Percentiles rank a stretch among this genome's conserved stretches.
Conservation (phyloP, 2,329 filamentous ascomycete species). For the Stenocarpella maydis region DNA sequence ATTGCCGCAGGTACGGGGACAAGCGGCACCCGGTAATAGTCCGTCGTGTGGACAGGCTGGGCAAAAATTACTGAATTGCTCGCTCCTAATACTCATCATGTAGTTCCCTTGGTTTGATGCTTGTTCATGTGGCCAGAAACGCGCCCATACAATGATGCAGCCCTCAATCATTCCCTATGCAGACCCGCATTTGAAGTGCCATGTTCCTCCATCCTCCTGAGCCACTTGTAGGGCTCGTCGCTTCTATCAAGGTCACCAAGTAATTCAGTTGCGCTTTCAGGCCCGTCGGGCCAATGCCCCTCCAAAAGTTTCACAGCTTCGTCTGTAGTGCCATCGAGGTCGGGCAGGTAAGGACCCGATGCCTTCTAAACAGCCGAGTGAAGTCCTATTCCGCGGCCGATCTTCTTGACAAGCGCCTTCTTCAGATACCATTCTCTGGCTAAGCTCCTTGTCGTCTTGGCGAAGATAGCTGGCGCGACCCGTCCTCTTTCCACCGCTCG, state of each 20-base stretch:
- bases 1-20: not conserved
- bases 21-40: not conserved
- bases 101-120: not conserved
- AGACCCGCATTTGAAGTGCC: not conserved
- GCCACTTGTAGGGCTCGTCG: not conserved
- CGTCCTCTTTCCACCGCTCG: slow-evolving; percentile 77
- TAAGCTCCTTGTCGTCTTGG: slow-evolving; percentile 77
- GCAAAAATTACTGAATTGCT: not conserved
- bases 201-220: not conserved
- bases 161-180: not conserved
- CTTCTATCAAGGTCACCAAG: not conserved
- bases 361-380: slow-evolving; percentile 28
- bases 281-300: not conserved
- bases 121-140: not conserved
- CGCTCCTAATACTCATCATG: slow-evolving; percentile 1
- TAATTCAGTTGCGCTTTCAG: not conserved
- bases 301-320: not conserved
- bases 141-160: not conserved
- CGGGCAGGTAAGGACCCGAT: not conserved
- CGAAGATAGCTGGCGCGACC: slow-evolving; percentile 76
- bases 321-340: slow-evolving; percentile 16
- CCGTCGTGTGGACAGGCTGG: too few relatives aligned
- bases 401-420: slow-evolving; percentile 82
- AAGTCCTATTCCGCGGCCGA: slow-evolving; percentile 78
- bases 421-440: slow-evolving; percentile 85